Base-by-base conservation (phyloP, 78 protist species). In the Cavenderia fasciculata region DNA sequence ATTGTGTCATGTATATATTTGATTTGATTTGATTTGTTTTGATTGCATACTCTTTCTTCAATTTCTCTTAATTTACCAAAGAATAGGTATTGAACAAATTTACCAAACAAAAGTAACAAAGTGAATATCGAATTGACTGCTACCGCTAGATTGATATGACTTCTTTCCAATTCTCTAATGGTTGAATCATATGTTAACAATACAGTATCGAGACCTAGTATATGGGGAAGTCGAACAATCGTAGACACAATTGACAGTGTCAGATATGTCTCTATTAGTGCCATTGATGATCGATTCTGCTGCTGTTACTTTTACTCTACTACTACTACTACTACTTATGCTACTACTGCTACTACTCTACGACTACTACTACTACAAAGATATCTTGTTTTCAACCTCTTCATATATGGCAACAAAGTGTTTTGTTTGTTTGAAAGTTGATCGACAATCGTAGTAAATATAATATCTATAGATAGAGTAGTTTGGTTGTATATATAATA, bases 31-130 rank as follows among this genome's bases (percentile, higher is more conserved):
- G 23, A 11, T 23, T 21, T 18, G 40, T 21, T 23, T 7, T 29
- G 47, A 41, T 12, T 12, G 36, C 70, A 3, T 86, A 86, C 92
- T 66, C 86, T 62, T 31, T 54, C 74, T 43, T 86, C 92, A 19
- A 75, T 75, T 5, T 86, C 92, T 49, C 87, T 27, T 10, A 86
- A 61, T 52, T 86, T 73, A 0, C 92, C 92, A 86, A 69, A 86
- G 33, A 86, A 86, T 25, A 86, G 19, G 59, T 86, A 86, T 71
- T 86, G 92, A 46, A 85, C 56, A n/a, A 85, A 27, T 52, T 85
- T 85, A 29, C 92, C 92, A 85, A 73, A 68, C 23, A 85, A 27
- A 27, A 85, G 33, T 19, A 85, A 47, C 10, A 74, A 29, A 19
- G 84, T 85, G 51, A 85, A 74, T 31, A 63, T 61, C 14, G 85